Evolutionary conservation across 768 basidiomycete genomes (phyloP).

Genomic region (Harrya chromipes): DNA sequence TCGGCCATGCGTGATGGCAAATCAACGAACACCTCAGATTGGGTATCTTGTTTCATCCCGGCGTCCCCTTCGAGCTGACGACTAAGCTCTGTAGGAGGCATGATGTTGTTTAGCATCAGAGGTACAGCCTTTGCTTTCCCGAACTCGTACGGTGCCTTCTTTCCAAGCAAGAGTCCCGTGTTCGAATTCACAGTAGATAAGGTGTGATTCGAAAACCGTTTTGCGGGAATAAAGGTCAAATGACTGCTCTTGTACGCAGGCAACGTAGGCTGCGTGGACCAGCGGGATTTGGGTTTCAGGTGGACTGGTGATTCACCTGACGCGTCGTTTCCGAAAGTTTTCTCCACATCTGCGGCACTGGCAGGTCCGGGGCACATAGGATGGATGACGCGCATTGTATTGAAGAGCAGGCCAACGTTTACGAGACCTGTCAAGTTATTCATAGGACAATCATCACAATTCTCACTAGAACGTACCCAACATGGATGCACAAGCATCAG

Average conservation of each 20-base stretch:
- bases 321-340: slow-evolving; percentile 24
- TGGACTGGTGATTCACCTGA: slow-evolving; percentile 20
- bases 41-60: background rate
- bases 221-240: background rate
- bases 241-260: slow-evolving; percentile 1
- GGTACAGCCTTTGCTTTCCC: background rate
- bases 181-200: slow-evolving; percentile 18
- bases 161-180: slow-evolving; percentile 10
- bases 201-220: slow-evolving; percentile 8
- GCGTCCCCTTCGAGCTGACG: slow-evolving; percentile 9
- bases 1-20: background rate
- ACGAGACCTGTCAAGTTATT: slow-evolving; percentile 46
- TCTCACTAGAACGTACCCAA: slow-evolving; percentile 42
- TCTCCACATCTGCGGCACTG: slow-evolving; percentile 12
- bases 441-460: background rate
- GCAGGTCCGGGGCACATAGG: slow-evolving; percentile 35
- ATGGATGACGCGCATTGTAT: slow-evolving; percentile 61
- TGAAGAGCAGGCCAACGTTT: slow-evolving; percentile 65
- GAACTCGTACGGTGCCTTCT: slow-evolving; percentile 7
- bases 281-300: background rate
- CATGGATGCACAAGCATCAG: slow-evolving; percentile 47
- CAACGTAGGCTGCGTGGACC: background rate
- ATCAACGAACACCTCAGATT: background rate
- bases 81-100: slow-evolving; percentile 7
- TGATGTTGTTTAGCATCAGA: background rate